Evolutionary conservation across 2,329 filamentous ascomycete species (phyloP).

Genomic region (Cercospora janseana): DNA sequence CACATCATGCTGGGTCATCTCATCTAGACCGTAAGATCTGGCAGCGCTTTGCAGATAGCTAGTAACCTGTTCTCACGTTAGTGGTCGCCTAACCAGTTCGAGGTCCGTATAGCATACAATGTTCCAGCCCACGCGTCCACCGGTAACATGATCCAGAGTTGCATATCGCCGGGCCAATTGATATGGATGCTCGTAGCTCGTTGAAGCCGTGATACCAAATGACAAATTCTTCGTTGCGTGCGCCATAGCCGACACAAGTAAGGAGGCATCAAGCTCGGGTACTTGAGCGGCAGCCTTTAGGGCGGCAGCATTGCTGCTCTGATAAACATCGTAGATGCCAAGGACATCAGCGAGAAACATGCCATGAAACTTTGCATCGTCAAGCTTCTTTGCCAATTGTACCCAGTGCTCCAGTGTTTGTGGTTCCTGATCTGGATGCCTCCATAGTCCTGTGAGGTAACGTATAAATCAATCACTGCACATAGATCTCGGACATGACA

Average conservation of each 20-base stretch:
- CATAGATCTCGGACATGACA: constrained; percentile 3
- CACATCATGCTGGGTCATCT: constrained; percentile 51
- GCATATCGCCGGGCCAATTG: constrained; percentile 38
- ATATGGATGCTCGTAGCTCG: constrained; percentile 41
- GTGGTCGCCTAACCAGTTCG: no score
- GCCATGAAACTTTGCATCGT: constrained; percentile 51
- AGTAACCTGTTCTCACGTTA: constrained; percentile 39
- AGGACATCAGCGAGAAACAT: constrained; percentile 54
- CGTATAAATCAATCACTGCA: constrained; percentile 9
- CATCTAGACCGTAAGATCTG: constrained; percentile 47
- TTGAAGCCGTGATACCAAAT: constrained; percentile 41
- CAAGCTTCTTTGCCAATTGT: constrained; percentile 47
- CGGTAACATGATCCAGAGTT: constrained; percentile 41
- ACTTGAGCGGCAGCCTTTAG: constrained; percentile 64
- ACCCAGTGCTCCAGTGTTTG: constrained; percentile 50
- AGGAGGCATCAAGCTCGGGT: constrained; percentile 59
- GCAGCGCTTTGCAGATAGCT: constrained; percentile 50
- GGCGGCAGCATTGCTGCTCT: constrained; percentile 47
- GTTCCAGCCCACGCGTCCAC: constrained; percentile 47
- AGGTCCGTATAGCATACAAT: constrained; percentile 29
- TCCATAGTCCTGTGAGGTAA: constrained; percentile 30
- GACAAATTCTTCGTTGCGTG: constrained; percentile 45
- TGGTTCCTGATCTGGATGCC: constrained; percentile 39
- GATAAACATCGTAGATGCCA: constrained; percentile 50
- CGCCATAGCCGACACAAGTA: constrained; percentile 47